Percentiles rank a stretch among this genome's conserved stretches.
phyloP scores from a whole-genome alignment of 2,329 filamentous ascomycete genomes.

The Ceratocystis huliohia region DNA sequence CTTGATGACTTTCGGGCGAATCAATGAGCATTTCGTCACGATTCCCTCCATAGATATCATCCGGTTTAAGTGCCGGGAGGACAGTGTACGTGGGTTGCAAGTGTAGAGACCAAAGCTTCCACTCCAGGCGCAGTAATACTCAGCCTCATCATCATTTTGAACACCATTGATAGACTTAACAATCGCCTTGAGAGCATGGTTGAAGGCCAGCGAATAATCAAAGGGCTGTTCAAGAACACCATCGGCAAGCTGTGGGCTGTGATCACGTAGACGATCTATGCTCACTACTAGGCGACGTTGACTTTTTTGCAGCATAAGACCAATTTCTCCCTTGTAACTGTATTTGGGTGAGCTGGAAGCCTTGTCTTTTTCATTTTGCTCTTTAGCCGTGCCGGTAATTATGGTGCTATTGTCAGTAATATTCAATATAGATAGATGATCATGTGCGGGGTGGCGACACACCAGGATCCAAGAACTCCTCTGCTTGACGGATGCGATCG shows the following conservation, averaged over 20 bases:
- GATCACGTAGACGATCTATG: slow-evolving; percentile 81
- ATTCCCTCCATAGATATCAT: slow-evolving; percentile 98
- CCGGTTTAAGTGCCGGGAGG: slow-evolving; percentile 78
- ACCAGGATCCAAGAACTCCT: slow-evolving; percentile 92
- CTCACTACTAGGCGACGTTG: slow-evolving; percentile 56
- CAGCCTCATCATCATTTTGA: slow-evolving; percentile 62
- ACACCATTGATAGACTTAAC: slow-evolving; percentile 67
- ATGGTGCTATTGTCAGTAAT: neutral
- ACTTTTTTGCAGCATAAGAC: slow-evolving; percentile 59
- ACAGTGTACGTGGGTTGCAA: slow-evolving; percentile 86
- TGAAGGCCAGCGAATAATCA: slow-evolving; percentile 77
- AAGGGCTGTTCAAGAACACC: slow-evolving; percentile 75
- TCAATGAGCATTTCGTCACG: slow-evolving; percentile 88
- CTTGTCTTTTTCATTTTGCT: neutral
- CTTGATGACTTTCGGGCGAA: slow-evolving; percentile 93
- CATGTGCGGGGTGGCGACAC: slow-evolving; percentile 26
- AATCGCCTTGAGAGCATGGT: slow-evolving; percentile 78
- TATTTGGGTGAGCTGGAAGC: slow-evolving; percentile 23
- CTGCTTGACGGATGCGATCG: slow-evolving; percentile 74
- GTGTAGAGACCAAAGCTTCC: slow-evolving; percentile 91
- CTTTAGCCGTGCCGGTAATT: neutral
- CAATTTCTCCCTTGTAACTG: slow-evolving; percentile 83
- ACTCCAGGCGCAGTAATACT: slow-evolving; percentile 95
- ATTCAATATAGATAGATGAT: neutral
- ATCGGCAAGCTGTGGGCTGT: slow-evolving; percentile 68